Percentiles rank a stretch among this genome's conserved stretches.
phyloP scores from a whole-genome alignment of 345 rosid genomes.

The Heritiera littoralis region DNA sequence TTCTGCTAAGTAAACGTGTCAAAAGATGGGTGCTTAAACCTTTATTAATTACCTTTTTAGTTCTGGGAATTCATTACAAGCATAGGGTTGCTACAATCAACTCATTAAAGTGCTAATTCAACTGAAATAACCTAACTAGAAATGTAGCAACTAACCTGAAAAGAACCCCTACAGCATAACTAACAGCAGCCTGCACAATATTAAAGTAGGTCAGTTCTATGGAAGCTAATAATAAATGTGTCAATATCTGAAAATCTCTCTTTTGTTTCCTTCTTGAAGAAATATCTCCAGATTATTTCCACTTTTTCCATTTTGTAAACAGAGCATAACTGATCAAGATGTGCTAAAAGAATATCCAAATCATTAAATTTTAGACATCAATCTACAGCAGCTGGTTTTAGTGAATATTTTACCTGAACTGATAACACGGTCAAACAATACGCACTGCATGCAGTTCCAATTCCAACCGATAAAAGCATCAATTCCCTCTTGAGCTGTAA shows the following conservation, averaged over 20 bases:
- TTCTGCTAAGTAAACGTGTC: neutral
- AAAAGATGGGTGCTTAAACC: neutral
- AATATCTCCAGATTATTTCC: neutral
- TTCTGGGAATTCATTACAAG: neutral
- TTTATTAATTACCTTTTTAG: neutral
- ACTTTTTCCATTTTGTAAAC: neutral
- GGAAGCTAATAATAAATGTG: constrained; percentile 4
- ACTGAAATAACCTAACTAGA: neutral
- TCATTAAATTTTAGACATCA: neutral
- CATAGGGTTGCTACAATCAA: neutral
- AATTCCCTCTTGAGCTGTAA: constrained; percentile 80
- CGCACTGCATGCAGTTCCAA: constrained; percentile 78
- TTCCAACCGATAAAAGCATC: constrained; percentile 67
- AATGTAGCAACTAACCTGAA: constrained; percentile 61
- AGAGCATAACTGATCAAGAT: constrained; percentile 4
- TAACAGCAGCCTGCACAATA: constrained; percentile 69
- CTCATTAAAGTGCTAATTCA: neutral
- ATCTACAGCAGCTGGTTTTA: neutral
- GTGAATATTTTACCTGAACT: constrained; percentile 54
- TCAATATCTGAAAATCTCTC: neutral
- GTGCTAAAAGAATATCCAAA: neutral
- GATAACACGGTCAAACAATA: constrained; percentile 76
- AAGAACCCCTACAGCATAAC: constrained; percentile 80
- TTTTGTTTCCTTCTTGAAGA: neutral
- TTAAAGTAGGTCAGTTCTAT: constrained; percentile 25